phyloP scores from a whole-genome alignment of 2,329 filamentous ascomycete genomes.

The Clonostachys sp. region DNA sequence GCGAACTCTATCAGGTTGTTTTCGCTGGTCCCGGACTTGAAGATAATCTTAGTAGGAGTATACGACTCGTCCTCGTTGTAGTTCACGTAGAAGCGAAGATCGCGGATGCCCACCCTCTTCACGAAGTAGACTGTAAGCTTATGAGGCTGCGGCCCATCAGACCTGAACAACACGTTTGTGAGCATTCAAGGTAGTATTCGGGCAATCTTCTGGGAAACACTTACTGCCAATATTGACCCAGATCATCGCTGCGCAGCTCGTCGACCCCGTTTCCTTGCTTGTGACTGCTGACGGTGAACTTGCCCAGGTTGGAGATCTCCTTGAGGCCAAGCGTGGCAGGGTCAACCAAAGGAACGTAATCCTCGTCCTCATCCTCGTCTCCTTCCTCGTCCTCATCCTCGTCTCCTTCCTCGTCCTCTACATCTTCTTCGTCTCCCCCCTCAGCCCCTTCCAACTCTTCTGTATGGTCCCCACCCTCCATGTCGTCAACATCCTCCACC shows the following conservation, averaged over 20 bases:
- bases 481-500: slow-evolving; percentile 1
- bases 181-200: not conserved
- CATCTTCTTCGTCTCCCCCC: slow-evolving; percentile 14
- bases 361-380: slow-evolving; percentile 28
- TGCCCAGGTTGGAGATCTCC: slow-evolving; percentile 79
- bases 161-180: slow-evolving; percentile 35
- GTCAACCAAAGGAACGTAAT: slow-evolving; percentile 41
- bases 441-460: too few relatives aligned
- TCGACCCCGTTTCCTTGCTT: slow-evolving; percentile 78
- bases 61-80: slow-evolving; percentile 94
- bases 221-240: slow-evolving; percentile 75
- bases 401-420: slow-evolving; percentile 28
- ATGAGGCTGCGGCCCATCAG: slow-evolving; percentile 80
- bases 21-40: slow-evolving; percentile 83
- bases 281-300: slow-evolving; percentile 76
- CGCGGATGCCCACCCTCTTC: slow-evolving; percentile 73
- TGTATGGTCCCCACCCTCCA: too few relatives aligned
- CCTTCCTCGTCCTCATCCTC: slow-evolving; percentile 30
- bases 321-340: slow-evolving; percentile 57
- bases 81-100: slow-evolving; percentile 81
- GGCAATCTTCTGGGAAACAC: slow-evolving; percentile 14
- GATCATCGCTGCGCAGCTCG: slow-evolving; percentile 69
- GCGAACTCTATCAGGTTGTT: slow-evolving; percentile 90
- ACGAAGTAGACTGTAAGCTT: slow-evolving; percentile 81
- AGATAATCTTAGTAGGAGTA: slow-evolving; percentile 87